Evolutionary conservation across 495 filamentous ascomycete species (phyloP).

Genomic region (Recurvomyces mirabilis): DNA sequence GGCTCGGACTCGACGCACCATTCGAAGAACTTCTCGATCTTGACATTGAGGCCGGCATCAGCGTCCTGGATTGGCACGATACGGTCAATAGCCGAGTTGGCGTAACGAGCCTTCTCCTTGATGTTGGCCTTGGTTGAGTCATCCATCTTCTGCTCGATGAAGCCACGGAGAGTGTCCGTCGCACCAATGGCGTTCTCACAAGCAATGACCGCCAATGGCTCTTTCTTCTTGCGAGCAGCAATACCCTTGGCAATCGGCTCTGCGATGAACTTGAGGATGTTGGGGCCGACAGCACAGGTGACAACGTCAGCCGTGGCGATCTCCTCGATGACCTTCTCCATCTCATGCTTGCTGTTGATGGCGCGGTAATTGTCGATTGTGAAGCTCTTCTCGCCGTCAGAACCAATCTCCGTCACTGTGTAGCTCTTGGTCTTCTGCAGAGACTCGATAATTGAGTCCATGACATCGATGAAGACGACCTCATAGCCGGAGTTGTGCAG

Average conservation of each 20-base stretch:
- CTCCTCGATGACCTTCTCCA: conserved; percentile 67
- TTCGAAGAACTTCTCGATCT: conserved; percentile 95
- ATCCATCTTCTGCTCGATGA: conserved; percentile 57
- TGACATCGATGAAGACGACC: conserved; percentile 90
- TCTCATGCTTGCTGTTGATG: conserved; percentile 82
- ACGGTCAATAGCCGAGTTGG: conserved; percentile 95
- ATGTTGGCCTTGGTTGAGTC: conserved; percentile 33
- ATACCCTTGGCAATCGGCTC: conserved; percentile 87
- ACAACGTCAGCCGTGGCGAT: conserved; percentile 80
- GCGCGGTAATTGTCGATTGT: conserved; percentile 88
- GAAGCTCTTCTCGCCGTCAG: conserved; percentile 68
- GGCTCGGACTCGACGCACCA: conserved; percentile 88
- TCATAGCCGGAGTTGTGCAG: conserved; percentile 80
- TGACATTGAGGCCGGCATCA: conserved; percentile 72
- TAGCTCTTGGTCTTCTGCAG: conserved; percentile 68
- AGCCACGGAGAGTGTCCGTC: conserved; percentile 68
- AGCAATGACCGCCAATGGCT: conserved; percentile 81
- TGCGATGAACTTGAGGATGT: conserved; percentile 91
- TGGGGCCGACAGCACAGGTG: conserved; percentile 92
- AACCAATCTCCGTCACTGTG: conserved; percentile 84
- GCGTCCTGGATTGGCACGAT: conserved; percentile 84
- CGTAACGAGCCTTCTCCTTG: conserved; percentile 48
- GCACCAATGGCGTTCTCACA: conserved; percentile 95
- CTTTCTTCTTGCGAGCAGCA: conserved; percentile 54
- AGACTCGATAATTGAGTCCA: conserved; percentile 62